Conservation (phyloP, 306 rosid species). For the Cucurbita maxima region DNA sequence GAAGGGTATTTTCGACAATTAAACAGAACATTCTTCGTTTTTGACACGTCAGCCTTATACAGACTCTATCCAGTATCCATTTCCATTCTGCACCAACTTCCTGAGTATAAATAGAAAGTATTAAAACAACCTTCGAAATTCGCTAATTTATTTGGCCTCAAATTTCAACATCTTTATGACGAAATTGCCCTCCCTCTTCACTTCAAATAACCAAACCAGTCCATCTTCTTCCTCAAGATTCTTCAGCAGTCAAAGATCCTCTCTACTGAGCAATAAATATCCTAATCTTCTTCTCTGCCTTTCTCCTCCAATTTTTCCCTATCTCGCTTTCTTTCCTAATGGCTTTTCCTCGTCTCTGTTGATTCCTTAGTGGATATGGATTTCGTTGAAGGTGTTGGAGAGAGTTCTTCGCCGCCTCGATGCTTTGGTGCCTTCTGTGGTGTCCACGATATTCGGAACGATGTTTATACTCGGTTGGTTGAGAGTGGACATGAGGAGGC, state of each 20-base stretch:
- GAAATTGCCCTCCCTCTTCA: conserved; percentile 11
- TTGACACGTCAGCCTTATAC: not conserved
- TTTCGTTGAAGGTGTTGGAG: conserved; percentile 89
- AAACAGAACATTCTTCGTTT: not conserved
- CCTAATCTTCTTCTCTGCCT: not conserved
- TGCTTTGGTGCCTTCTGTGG: conserved; percentile 44
- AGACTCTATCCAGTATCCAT: not conserved
- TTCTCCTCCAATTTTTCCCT: not conserved
- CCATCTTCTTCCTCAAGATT: conserved; percentile 14
- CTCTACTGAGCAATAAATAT: conserved; percentile 11
- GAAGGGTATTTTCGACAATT: not conserved
- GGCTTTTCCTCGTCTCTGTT: not conserved
- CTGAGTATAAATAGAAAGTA: not conserved
- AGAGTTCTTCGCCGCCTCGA: conserved; percentile 89
- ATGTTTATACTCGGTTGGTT: conserved; percentile 62
- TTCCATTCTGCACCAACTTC: not conserved
- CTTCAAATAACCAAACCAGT: not conserved
- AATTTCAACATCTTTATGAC: not conserved
- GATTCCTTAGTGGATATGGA: conserved; percentile 35
- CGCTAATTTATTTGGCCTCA: not conserved
- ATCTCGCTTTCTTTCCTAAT: conserved; percentile 10
- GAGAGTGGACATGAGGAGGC: conserved; percentile 55
- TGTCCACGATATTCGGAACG: conserved; percentile 57
- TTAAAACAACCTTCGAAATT: not conserved
- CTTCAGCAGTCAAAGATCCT: conserved; percentile 30